phyloP scores from a whole-genome alignment of 257 asterid species.

The Solanum neorickii region DNA sequence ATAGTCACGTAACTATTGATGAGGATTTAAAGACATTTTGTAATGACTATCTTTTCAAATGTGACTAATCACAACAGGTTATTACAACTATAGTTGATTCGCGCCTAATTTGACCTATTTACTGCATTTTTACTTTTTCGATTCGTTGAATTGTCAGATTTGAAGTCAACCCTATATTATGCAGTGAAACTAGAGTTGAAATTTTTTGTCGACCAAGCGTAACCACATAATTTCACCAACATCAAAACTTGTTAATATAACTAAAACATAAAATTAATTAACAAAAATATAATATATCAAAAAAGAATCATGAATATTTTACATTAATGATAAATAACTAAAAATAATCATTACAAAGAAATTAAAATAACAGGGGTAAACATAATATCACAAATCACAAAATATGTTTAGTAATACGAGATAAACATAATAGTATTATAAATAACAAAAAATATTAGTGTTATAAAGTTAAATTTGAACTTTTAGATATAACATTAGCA shows the following conservation, averaged over 20 bases:
- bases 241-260: neutral
- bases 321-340: neutral
- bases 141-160: neutral
- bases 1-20: neutral
- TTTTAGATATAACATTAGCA: no score
- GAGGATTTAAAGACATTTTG: neutral
- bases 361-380: no score
- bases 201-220: neutral
- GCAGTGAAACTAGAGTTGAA: neutral
- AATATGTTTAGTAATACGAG: no score
- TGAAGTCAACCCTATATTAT: neutral
- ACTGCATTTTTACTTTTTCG: neutral
- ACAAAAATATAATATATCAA: neutral
- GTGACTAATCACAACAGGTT: neutral
- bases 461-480: neutral
- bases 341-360: neutral
- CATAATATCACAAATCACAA: neutral
- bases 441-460: neutral
- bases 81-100: neutral
- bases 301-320: neutral
- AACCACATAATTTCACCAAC: neutral
- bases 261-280: neutral
- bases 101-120: neutral
- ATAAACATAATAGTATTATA: neutral
- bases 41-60: neutral